Conservation (phyloP, 441 rosid species). For the Croton setiger region DNA sequence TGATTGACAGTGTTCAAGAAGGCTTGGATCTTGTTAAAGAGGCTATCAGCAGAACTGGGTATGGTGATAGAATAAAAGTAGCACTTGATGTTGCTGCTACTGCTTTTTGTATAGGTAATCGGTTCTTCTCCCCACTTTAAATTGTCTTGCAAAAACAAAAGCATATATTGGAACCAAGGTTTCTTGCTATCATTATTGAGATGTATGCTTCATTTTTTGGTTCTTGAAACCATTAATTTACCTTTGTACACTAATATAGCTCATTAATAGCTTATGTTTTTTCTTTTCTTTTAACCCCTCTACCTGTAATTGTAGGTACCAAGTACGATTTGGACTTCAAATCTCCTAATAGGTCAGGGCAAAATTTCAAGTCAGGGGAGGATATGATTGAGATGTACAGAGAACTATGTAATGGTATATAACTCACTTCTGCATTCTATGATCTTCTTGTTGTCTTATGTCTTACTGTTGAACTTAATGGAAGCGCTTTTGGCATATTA, state of each 20-base stretch:
- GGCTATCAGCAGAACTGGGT: slow-evolving; percentile 90
- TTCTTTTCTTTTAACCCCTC: too few relatives aligned
- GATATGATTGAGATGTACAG: slow-evolving; percentile 94
- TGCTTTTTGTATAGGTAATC: slow-evolving; percentile 79
- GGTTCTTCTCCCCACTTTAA: neutral
- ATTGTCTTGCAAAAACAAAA: slow-evolving; percentile 14
- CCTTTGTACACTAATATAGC: neutral
- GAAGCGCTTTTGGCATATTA: slow-evolving; percentile 21
- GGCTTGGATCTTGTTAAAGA: slow-evolving; percentile 91
- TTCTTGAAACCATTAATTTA: slow-evolving; percentile 5
- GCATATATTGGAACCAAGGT: neutral
- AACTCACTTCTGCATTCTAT: slow-evolving; percentile 16
- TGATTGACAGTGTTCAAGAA: slow-evolving; percentile 70
- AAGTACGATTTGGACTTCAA: slow-evolving; percentile 90
- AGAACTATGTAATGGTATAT: slow-evolving; percentile 78
- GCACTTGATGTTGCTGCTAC: slow-evolving; percentile 88
- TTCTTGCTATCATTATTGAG: slow-evolving; percentile 5
- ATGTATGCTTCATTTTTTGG: slow-evolving; percentile 11
- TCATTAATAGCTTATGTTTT: slow-evolving; percentile 6
- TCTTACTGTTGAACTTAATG: slow-evolving; percentile 9
- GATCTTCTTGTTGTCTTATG: slow-evolving; percentile 12
- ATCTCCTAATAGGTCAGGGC: slow-evolving; percentile 65
- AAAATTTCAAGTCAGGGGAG: slow-evolving; percentile 90
- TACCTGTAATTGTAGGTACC: slow-evolving; percentile 47
- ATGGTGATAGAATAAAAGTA: slow-evolving; percentile 78